Base-by-base conservation (phyloP, 352 stramenopile species). In the Pythium chondricola region DNA sequence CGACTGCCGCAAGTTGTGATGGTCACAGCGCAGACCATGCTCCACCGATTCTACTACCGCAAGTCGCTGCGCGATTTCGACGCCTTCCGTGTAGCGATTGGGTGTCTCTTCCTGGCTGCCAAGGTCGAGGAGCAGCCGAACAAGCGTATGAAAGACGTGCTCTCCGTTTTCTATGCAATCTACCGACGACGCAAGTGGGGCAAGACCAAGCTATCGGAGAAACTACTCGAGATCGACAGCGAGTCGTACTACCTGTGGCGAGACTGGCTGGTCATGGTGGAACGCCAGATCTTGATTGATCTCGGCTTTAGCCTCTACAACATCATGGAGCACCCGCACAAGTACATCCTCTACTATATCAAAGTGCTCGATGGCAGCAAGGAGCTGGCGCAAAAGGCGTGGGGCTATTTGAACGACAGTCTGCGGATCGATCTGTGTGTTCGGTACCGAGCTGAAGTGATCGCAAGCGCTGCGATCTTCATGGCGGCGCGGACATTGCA, bases 321-420 rank as follows among this genome's bases (percentile, higher is more conserved):
- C 43, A 84, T 95, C 56, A 90, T 85, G 52, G 85, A 97, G 56
- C 89, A 97, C 54, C 85, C 88, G 39, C 89, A 97, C 75, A 95
- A 96, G 71, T 97, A 91, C 56, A 88, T 97, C 46, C 52, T 97
- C 38, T 97, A 97, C 65, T 96, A 96, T 56, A 63, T 97, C 53
- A 95, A 95, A 48, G 69, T 95, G 36, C 63, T 96, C 43, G 74
- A 88, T 38, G 74, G 71, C 45, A 79, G 62, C 57, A 65, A 81
- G 20, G 59, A 65, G 30, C 63, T 95, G 35, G 85, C 85, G 8
- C 86, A 96, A 50, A 57, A 71, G 16, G 85, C 87, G 5, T 97
- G 87, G 86, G 81, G 69, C 14, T 97, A 95, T 61, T 67, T 96
- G 42, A 97, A 97, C 57, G 88, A 97, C 67, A 93, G 72, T 48